These are phyloP conservation scores for Halocafeteria seosinensis DNA, from an alignment of 108 stramenopile species.

Conservation along the genomic window DNA sequence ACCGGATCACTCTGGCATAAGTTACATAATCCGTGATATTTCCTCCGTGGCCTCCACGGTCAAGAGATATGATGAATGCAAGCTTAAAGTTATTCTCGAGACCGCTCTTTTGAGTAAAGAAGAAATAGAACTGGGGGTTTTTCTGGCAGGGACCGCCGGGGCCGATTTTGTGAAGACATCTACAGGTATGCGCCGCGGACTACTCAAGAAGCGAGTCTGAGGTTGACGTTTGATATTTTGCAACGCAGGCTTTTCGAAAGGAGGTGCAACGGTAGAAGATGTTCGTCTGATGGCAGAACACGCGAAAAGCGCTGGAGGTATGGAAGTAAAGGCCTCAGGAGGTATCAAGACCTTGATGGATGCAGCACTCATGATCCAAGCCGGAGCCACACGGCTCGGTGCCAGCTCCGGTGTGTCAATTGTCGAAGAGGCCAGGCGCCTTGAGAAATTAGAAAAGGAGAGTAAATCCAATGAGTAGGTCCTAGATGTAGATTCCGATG, in stretches of 20 bases:
- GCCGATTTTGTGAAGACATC: constrained; percentile 18
- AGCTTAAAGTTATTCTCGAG: constrained; percentile 18
- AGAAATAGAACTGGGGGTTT: constrained; percentile 2
- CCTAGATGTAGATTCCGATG: too few species aligned
- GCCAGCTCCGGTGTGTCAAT: background rate
- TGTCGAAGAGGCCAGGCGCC: background rate
- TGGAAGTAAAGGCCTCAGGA: constrained; percentile 16
- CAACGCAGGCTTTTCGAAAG: constrained; percentile 8
- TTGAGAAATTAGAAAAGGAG: too few species aligned
- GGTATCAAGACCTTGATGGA: constrained; percentile 2
- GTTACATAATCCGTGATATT: constrained; percentile 2
- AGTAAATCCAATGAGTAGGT: too few species aligned
- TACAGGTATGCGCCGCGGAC: too few species aligned
- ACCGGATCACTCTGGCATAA: too few species aligned
- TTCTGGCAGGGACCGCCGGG: background rate
- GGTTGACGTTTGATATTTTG: too few species aligned
- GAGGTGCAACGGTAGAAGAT: constrained; percentile 10
- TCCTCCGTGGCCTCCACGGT: constrained; percentile 1
- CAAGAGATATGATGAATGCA: background rate
- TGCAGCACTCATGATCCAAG: constrained; percentile 10
- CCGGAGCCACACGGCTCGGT: constrained; percentile 17
- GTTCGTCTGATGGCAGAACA: constrained; percentile 1
- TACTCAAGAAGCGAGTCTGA: too few species aligned
- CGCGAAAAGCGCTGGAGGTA: background rate
- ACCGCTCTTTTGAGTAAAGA: constrained; percentile 10